Evolutionary conservation across 2,329 filamentous ascomycete species (phyloP).

Genomic region (Aspergillus pseudonomiae): DNA sequence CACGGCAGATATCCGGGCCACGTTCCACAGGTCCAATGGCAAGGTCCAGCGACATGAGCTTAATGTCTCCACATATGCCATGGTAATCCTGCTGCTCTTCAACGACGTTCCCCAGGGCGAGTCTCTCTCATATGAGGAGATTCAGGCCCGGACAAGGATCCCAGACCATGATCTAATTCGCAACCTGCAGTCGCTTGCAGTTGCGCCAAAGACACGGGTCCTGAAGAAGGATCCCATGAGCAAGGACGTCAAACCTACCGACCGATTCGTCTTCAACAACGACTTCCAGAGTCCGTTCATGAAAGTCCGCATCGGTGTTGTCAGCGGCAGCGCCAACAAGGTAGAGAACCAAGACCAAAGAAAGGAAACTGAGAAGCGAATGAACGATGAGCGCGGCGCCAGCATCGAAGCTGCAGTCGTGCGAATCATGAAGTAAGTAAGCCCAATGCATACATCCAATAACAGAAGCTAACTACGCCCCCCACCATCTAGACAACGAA

Average conservation of each 20-base stretch:
- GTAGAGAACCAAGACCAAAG: slow-evolving; percentile 73
- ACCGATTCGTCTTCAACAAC: slow-evolving; percentile 81
- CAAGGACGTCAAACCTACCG: slow-evolving; percentile 74
- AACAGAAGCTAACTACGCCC: slow-evolving; percentile 3
- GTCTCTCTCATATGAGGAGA: slow-evolving; percentile 69
- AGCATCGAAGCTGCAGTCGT: slow-evolving; percentile 57
- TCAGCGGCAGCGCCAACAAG: slow-evolving; percentile 75
- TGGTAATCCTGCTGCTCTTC: slow-evolving; percentile 88
- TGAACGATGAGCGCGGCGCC: slow-evolving; percentile 51
- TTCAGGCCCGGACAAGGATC: slow-evolving; percentile 80
- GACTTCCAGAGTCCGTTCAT: slow-evolving; percentile 80
- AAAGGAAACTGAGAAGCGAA: slow-evolving; percentile 54
- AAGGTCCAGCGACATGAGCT: slow-evolving; percentile 83
- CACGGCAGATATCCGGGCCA: slow-evolving; percentile 82
- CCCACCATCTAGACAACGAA: slow-evolving; percentile 47
- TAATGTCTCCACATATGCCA: slow-evolving; percentile 88
- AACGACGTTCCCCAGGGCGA: slow-evolving; percentile 67
- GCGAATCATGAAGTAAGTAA: slow-evolving; percentile 55
- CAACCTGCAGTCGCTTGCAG: slow-evolving; percentile 78
- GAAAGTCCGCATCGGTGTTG: slow-evolving; percentile 86
- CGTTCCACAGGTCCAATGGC: slow-evolving; percentile 70
- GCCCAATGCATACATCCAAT: background rate
- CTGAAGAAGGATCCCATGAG: slow-evolving; percentile 78
- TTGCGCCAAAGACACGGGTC: slow-evolving; percentile 80
- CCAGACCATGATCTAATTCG: slow-evolving; percentile 72